A percentile compares a stretch with the other conserved stretches of the same genome.
Conservation (phyloP, 768 basidiomycete species). For the Boletus vermiculosoides region DNA sequence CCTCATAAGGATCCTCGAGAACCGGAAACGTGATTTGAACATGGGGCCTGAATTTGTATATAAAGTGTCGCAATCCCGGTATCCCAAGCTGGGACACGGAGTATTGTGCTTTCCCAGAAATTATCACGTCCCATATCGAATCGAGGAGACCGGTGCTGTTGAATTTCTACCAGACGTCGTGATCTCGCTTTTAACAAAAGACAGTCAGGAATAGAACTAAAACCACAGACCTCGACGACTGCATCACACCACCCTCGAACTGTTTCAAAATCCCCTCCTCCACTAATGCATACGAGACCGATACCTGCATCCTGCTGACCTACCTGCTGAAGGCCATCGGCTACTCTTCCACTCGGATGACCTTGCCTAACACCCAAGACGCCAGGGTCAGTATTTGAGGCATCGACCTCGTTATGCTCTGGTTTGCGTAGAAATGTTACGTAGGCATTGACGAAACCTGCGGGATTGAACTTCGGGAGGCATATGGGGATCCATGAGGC, state of each 20-base stretch:
- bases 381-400: not conserved
- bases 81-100: slow-evolving; percentile 75
- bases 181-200: not conserved
- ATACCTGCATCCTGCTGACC: slow-evolving; percentile 40
- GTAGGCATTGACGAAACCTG: slow-evolving; percentile 90
- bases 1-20: slow-evolving; percentile 86
- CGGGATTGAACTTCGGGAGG: slow-evolving; percentile 88
- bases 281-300: slow-evolving; percentile 77
- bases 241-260: slow-evolving; percentile 73
- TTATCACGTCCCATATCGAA: slow-evolving; percentile 48
- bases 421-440: slow-evolving; percentile 63
- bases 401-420: slow-evolving; percentile 17
- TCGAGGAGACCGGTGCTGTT: slow-evolving; percentile 55
- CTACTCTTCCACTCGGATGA: not conserved
- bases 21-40: slow-evolving; percentile 86
- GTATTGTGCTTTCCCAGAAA: slow-evolving; percentile 56
- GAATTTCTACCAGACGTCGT: slow-evolving; percentile 50
- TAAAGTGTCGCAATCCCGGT: slow-evolving; percentile 88
- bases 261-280: slow-evolving; percentile 81
- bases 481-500: slow-evolving; percentile 96
- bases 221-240: slow-evolving; percentile 51
- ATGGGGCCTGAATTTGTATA: slow-evolving; percentile 87
- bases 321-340: slow-evolving; percentile 6
- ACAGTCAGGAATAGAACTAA: not conserved
- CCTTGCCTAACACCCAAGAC: slow-evolving; percentile 2